Conservation (phyloP, 441 rosid genomes). For the Raphanus hybrid region DNA sequence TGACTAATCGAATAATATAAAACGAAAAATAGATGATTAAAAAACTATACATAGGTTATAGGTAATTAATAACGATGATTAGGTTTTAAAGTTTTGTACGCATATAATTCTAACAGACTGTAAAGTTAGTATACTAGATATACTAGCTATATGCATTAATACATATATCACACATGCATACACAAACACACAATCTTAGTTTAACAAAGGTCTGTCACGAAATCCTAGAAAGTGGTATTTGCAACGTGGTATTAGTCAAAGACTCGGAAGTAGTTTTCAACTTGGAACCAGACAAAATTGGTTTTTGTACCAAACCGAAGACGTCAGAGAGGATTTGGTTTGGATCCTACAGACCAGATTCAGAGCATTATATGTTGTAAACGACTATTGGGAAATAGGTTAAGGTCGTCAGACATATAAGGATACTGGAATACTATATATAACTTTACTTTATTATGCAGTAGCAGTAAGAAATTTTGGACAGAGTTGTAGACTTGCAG, state of each 20-base stretch:
- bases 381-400: background rate
- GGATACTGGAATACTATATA: background rate
- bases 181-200: constrained; percentile 4
- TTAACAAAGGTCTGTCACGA: constrained; percentile 15
- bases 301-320: constrained; percentile 24
- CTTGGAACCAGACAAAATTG: constrained; percentile 14
- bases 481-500: background rate
- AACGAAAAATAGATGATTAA: background rate
- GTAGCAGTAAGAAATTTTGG: background rate
- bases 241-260: constrained; percentile 34
- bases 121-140: constrained; percentile 10
- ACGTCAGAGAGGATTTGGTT: constrained; percentile 13
- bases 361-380: background rate
- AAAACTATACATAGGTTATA: background rate
- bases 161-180: background rate
- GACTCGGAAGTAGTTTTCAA: constrained; percentile 11
- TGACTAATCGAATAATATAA: constrained; percentile 2
- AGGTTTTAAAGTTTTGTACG: background rate
- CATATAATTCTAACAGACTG: background rate
- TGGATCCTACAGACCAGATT: background rate
- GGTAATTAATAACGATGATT: background rate
- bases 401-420: background rate
- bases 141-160: background rate
- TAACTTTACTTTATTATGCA: background rate
- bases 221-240: constrained; percentile 31